Conservation (phyloP, 2,329 filamentous ascomycete species). For the Ustulina deusta region DNA sequence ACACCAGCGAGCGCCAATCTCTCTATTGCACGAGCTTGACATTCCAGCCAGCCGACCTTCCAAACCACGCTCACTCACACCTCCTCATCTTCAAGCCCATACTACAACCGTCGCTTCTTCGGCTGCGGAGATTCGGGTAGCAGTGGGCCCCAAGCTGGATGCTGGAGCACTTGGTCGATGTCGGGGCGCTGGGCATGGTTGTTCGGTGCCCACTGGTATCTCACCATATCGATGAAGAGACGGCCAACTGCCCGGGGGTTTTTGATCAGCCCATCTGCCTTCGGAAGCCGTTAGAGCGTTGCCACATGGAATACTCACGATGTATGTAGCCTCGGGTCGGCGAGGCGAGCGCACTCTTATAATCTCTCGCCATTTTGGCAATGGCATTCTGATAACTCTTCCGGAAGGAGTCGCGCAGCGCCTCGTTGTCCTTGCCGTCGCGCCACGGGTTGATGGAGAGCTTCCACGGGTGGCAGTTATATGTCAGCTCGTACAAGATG, state of each 20-base stretch:
- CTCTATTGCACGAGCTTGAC: too few species aligned
- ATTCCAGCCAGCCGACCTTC: not conserved
- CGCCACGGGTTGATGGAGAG: not conserved
- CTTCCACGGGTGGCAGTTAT: not conserved
- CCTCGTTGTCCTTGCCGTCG: not conserved
- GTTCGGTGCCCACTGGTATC: not conserved
- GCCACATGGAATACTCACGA: not conserved
- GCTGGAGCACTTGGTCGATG: not conserved
- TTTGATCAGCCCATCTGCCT: not conserved
- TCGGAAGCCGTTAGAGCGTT: not conserved
- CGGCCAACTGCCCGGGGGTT: not conserved
- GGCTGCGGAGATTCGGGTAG: not conserved
- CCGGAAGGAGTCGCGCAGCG: not conserved
- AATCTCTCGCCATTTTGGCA: not conserved
- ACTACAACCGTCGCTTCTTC: not conserved
- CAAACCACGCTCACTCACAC: not conserved
- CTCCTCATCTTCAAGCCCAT: not conserved
- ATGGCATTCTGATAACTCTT: not conserved
- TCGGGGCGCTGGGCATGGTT: not conserved
- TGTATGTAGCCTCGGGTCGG: not conserved
- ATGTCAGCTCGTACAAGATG: not conserved
- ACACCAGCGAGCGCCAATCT: too few species aligned
- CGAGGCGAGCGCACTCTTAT: not conserved
- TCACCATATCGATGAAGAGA: conserved; percentile 4
- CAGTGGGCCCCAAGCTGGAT: not conserved